These are phyloP conservation scores for Fusarium penzigii DNA, from an alignment of 2,329 filamentous ascomycete genomes.

Conservation along the genomic window DNA sequence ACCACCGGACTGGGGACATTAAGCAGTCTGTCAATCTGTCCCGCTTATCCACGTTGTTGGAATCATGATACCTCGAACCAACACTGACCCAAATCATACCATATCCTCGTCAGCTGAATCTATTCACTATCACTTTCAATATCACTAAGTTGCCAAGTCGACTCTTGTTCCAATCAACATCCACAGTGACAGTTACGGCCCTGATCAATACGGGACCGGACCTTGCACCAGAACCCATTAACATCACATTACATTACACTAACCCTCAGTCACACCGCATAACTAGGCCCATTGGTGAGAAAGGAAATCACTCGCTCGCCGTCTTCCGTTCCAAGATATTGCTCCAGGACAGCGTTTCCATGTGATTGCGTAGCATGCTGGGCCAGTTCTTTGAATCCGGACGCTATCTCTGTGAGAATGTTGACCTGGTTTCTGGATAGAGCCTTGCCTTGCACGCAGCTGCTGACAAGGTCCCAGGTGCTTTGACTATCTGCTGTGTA, in stretches of 20 bases:
- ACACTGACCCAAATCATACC: no score
- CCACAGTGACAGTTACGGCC: no score
- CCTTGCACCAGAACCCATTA: slow-evolving; percentile 3
- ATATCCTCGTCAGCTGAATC: no score
- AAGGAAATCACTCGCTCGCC: slow-evolving; percentile 33
- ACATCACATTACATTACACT: slow-evolving; percentile 1
- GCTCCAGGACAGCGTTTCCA: slow-evolving; percentile 22
- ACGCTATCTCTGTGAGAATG: slow-evolving; percentile 31
- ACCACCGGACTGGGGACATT: no score
- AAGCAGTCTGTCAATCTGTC: no score
- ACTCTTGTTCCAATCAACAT: no score
- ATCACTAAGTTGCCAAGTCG: no score
- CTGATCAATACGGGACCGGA: no score
- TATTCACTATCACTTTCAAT: no score
- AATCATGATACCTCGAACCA: no score
- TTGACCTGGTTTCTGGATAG: slow-evolving; percentile 28
- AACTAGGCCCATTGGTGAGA: slow-evolving; percentile 29
- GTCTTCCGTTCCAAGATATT: slow-evolving; percentile 33
- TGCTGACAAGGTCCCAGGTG: slow-evolving; percentile 16
- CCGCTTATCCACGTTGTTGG: no score
- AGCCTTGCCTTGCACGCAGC: slow-evolving; percentile 30
- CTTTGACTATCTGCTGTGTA: not conserved
- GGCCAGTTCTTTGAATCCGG: slow-evolving; percentile 29
- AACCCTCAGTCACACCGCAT: no score
- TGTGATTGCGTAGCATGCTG: slow-evolving; percentile 16